Evolutionary conservation across 2,329 filamentous ascomycete genomes (phyloP).

Genomic region (Claviceps sp.): DNA sequence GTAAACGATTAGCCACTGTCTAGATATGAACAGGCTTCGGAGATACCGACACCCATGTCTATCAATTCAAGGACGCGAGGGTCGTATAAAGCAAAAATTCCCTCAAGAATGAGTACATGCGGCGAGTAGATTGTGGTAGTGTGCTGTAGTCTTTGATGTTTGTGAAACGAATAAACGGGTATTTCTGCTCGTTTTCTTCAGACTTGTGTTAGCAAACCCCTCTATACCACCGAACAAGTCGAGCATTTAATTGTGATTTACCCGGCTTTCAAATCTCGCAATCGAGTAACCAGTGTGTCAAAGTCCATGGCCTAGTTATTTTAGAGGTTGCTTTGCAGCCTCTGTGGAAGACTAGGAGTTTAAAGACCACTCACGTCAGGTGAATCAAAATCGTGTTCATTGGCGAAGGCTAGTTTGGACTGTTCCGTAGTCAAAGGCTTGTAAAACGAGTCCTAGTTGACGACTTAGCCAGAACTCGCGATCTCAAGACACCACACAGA

Average conservation of each 20-base stretch:
- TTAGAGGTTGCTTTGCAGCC: background rate
- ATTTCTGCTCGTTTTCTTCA: conserved; percentile 74
- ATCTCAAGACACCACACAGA: background rate
- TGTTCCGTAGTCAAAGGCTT: conserved; percentile 73
- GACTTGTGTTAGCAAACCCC: background rate
- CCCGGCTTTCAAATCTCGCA: conserved; percentile 84
- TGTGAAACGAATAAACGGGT: conserved; percentile 87
- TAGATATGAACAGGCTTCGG: background rate
- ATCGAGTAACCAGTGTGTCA: conserved; percentile 65
- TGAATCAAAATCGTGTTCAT: conserved; percentile 93
- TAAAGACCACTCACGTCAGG: conserved; percentile 43
- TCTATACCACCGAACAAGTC: background rate
- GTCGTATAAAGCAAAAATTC: conserved; percentile 91
- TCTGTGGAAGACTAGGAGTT: background rate
- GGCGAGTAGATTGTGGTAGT: conserved; percentile 91
- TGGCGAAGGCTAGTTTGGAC: conserved; percentile 67
- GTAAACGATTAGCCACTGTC: conserved; percentile 1
- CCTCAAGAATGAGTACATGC: conserved; percentile 88
- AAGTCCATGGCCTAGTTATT: conserved; percentile 67
- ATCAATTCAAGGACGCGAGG: conserved; percentile 70
- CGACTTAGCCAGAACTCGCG: conserved; percentile 10
- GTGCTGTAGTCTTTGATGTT: conserved; percentile 66
- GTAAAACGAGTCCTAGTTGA: conserved; percentile 84
- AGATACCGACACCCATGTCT: conserved; percentile 62
- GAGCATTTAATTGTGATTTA: conserved; percentile 29